Evolutionary conservation across 768 basidiomycete species (phyloP), one percentile per base, ranked within the genome.

Genomic region (Xerocomellus amylosporus): DNA sequence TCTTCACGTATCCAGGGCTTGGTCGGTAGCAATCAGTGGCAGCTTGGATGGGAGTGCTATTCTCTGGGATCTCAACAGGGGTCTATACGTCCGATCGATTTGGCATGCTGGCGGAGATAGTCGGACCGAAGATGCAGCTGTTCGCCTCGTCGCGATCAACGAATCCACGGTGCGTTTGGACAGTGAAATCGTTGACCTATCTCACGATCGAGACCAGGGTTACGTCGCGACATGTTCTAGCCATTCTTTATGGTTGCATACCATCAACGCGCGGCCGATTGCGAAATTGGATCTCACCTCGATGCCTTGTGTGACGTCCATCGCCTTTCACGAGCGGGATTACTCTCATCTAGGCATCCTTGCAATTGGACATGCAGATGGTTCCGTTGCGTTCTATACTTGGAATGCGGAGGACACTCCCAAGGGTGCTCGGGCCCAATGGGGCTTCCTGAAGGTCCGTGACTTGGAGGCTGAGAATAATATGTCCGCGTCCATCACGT

Each of bases 321-420:
- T 97, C 47, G 85, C 88, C 0, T 96, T 96, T 74, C 87, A 92
- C 55, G 90, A 95, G 64, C 82, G 94, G 33, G 94, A 96, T 63
- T 96, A 90, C 68, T 84, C 89, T 0, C 77, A 80, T 56, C 74
- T 84, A 0, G 90, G 90, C 5, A 76, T 93, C 5, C 77, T 97
- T n/a, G 92, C 91, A 0, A 86, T 86, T 1, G 91, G 90, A 4
- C 81, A 85, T 6, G 75, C 83, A 1, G 88, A 90, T 58, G 89
- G 91, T 8, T 79, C 84, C 3, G 86, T 93, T 49, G 82, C 83
- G 0, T 73, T 97, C n/a, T 77, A 89, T 56, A 90, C 93, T 1
- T 93, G 93, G 88, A 88, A 83, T 15, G 80, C 89, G 0, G 87
- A 93, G 55, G 82, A 83, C 13, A 88, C 90, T 0, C 83, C 81